Conservation (phyloP, 176 grass and related monocot species). For the Triticum dicoccoides region DNA sequence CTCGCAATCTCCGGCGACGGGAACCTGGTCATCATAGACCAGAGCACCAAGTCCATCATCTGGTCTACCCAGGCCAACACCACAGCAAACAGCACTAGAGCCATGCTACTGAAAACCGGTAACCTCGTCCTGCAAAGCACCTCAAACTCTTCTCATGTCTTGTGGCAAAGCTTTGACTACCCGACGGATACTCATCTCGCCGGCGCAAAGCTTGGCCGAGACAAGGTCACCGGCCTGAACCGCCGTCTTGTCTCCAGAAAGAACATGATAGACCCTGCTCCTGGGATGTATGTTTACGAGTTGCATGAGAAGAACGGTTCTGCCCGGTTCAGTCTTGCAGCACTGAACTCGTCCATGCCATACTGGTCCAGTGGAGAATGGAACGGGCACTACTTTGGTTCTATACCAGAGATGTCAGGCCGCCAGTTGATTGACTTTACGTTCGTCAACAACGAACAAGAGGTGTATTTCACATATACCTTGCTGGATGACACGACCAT, state of each 20-base stretch:
- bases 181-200: conserved; percentile 38
- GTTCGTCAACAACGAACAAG: conserved; percentile 22
- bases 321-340: not conserved
- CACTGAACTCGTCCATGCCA: conserved; percentile 7
- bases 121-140: conserved; percentile 41
- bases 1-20: conserved; percentile 32
- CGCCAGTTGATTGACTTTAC: not conserved
- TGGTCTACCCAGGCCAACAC: conserved; percentile 40
- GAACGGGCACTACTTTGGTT: conserved; percentile 37
- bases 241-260: conserved; percentile 35
- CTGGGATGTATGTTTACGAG: conserved; percentile 18
- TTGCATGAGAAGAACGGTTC: conserved; percentile 19
- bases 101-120: conserved; percentile 26
- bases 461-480: conserved; percentile 24
- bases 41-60: not conserved
- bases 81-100: not conserved
- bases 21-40: conserved; percentile 36
- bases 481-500: not conserved
- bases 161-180: conserved; percentile 64
- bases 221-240: conserved; percentile 30
- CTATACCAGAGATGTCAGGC: conserved; percentile 9
- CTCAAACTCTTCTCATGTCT: conserved; percentile 3
- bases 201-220: conserved; percentile 32
- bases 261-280: conserved; percentile 22
- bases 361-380: conserved; percentile 42